Evolutionary conservation across 164 flowering plant genomes (phyloP).

Genomic region (Sedum album): DNA sequence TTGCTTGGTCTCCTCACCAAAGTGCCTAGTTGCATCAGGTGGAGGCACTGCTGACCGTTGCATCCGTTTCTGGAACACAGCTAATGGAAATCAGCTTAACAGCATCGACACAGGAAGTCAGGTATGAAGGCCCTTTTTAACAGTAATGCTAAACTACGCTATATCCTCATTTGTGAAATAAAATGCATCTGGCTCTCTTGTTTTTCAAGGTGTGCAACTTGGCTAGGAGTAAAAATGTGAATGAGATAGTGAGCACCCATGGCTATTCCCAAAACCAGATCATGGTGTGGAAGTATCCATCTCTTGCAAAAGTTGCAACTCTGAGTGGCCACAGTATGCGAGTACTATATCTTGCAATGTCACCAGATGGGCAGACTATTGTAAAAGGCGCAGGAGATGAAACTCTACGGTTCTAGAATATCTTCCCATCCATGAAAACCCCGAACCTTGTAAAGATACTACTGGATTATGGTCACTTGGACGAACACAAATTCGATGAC

Average conservation of each 20-base stretch:
- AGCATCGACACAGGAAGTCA: conserved; percentile 91
- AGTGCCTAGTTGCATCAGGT: conserved; percentile 87
- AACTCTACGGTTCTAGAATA: conserved; percentile 90
- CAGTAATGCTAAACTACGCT: neutral
- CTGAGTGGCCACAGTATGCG: conserved; percentile 86
- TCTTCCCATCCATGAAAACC: conserved; percentile 81
- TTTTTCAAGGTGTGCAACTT: conserved; percentile 82
- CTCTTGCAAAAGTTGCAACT: conserved; percentile 94
- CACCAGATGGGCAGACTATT: conserved; percentile 99
- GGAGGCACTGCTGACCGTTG: conserved; percentile 99
- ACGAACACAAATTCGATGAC: conserved; percentile 75
- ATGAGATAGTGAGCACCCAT: conserved; percentile 95
- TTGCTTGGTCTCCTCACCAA: conserved; percentile 99
- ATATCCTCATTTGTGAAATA: neutral
- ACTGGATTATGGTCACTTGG: conserved; percentile 84
- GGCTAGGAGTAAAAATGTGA: conserved; percentile 94
- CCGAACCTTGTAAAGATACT: conserved; percentile 78
- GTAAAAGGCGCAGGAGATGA: conserved; percentile 99
- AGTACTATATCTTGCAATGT: conserved; percentile 87
- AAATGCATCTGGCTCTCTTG: neutral
- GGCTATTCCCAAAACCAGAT: conserved; percentile 98
- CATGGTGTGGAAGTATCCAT: conserved; percentile 99
- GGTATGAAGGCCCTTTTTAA: conserved; percentile 25
- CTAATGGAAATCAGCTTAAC: conserved; percentile 74
- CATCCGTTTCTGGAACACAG: conserved; percentile 96